Base-by-base conservation (phyloP, 1,139 yeast species). In the Kazachstania sp. region DNA sequence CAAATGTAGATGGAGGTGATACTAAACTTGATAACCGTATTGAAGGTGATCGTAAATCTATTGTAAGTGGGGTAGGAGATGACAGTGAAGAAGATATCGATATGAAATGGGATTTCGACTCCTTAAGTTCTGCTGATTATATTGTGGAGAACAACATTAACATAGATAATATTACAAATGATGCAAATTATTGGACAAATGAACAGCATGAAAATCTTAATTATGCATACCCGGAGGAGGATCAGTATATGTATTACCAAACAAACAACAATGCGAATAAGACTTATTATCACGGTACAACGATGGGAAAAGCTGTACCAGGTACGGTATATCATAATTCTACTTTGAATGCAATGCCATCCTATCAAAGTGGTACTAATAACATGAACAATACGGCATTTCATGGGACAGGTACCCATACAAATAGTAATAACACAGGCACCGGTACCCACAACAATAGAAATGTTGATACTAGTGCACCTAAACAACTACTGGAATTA, bases 61-160 rank as follows among this genome's bases (percentile, higher is more conserved):
- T 13, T 7, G 51, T 39, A 18, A 38, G 30, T 15, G 58, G 62
- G 31, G 46, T 50, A 42, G 49, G 63, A 32, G 52, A 54, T 40
- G 50, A 51, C 41, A 60, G 54, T 16, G 56, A 54, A 28, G 39
- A 37, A 37, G 39, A 20, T 28, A 68, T 77, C n/a, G 86, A 79
- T 53, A 80, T 83, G n/a, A 83, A 83, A 64, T 86, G 95, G 95
- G 95, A 85, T 66, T 86, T 86, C 58, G 94, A 85, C 63, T 83
- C 92, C 1, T 67, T 84, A 49, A 81, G 83, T 58, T 77, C 86
- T 44, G 74, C 79, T 37, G 90, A 83, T 54, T 83, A 83, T 59
- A 81, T 84, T 47, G 67, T 80, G 45, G 87, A 83, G 48, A 81
- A 79, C 61, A 83, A 79, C 46, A 76, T 78, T 45, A 74, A 77